Base-by-base conservation (phyloP, 371 early-diverging fungal species). In the Blakeslea trispora region DNA sequence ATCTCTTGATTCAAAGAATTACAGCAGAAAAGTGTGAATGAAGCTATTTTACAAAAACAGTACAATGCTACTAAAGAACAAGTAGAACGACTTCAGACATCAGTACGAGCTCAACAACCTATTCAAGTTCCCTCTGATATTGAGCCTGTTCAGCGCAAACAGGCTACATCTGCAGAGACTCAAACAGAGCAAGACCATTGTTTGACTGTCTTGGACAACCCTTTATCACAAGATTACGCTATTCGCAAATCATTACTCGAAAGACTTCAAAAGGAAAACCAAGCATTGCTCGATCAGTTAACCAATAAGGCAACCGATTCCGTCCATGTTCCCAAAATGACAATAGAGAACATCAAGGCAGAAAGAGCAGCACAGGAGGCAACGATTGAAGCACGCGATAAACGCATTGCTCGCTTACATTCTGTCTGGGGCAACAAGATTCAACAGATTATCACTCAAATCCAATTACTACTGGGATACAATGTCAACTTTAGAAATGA, bases 161-260 rank as follows among this genome's bases (percentile, higher is more conserved):
- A 47, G 46, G 10, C 28, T 11, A 28, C 18, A 24, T 17, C 35
- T 18, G n/a, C 28, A 21, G 21, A 19, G 7, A 32, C 5, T 7
- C 35, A 54, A 23, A 23, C 24, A 11, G n/a, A 23, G 18, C 10
- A 41, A 5, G 22, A 35, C 3, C 48, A 86, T 41, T 75, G 92
- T 7, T 68, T 94, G 49, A 79, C 85, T 68, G 65, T 93, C 6
- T 73, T 74, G 15, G 87, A 90, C 31, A 93, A 91, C 61, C 94
- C 93, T 5, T 81, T 89, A 3, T 71, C 84, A 1, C 64, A 53
- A 13, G 87, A 87, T 45, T 77, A 74, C 47, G 83, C 82, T 19
- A 80, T 89, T 24, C 85, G 91, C n/a, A 73, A 84, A 43, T 64
- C 71, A 6, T 82, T 76, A 53, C 72, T 92, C 15, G 71, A 83